Conservation (phyloP, 805 yeast species). For the Lachancea mirantina region DNA sequence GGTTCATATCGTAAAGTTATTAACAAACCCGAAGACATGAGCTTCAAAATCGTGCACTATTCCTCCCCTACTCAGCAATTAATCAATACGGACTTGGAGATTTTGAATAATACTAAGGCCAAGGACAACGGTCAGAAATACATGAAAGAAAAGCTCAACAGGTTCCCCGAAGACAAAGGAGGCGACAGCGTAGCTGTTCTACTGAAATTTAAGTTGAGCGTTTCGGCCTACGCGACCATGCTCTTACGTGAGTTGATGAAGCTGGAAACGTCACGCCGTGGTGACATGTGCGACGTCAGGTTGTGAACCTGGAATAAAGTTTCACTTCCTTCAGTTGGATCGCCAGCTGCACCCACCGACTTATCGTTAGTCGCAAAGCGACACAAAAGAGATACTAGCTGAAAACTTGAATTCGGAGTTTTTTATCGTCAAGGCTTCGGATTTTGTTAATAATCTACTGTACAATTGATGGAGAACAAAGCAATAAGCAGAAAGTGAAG, state of each 20-base stretch:
- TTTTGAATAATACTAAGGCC: slow-evolving; percentile 35
- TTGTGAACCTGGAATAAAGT: too few species aligned
- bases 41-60: slow-evolving; percentile 58
- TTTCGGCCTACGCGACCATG: slow-evolving; percentile 96
- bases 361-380: too few species aligned
- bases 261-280: slow-evolving; percentile 56
- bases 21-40: slow-evolving; percentile 55
- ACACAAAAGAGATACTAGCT: too few species aligned
- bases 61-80: slow-evolving; percentile 59
- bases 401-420: too few species aligned
- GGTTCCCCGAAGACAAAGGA: slow-evolving; percentile 31
- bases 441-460: too few species aligned
- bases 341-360: too few species aligned
- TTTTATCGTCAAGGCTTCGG: too few species aligned
- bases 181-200: slow-evolving; percentile 62
- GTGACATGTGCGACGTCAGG: slow-evolving; percentile 41
- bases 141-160: slow-evolving; percentile 26
- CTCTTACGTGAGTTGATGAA: slow-evolving; percentile 87
- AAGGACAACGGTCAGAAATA: slow-evolving; percentile 28
- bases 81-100: slow-evolving; percentile 70
- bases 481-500: too few species aligned
- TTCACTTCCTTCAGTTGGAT: too few species aligned
- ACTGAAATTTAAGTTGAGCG: slow-evolving; percentile 67
- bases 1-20: slow-evolving; percentile 81
- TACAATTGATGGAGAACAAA: too few species aligned